Base-by-base conservation (phyloP, 163 green algal genomes). In the Scenedesmus sp. region DNA sequence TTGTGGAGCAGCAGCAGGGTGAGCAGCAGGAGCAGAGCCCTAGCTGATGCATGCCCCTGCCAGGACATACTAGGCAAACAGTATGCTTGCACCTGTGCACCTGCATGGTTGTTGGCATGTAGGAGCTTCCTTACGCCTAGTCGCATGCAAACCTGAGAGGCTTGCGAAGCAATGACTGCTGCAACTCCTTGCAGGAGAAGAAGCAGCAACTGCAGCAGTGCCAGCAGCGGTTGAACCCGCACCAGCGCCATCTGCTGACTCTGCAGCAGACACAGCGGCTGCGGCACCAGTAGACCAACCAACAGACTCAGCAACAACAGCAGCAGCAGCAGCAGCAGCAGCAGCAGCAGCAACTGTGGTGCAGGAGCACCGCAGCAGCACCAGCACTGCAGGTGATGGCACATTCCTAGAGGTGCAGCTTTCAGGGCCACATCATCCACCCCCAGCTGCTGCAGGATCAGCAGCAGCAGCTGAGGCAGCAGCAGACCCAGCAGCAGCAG, bases 1-100 rank as follows among this genome's bases (percentile, higher is more conserved):
- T 56, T 26, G 77, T 60, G 13, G 76, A 84, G 34, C 57, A 81
- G 56, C 83, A 77, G 83, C 56, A 88, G 74, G n/a, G 52, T 55
- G 2, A 81, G 84, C 57, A 81, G 62, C 57, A 67, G 57, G 23
- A 67, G 52, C 54, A 86, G 55, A 34, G 70, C 20, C 70, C 70
- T 79, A 79, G 70, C 46, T 79, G 5, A 46, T n/a, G 70, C 70
- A 52, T 46, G 23, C 7, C 1, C 70, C 70, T 46, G 1, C 23
- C 10, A 12, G 13, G 70, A 6, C 70, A 6, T 5, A 23, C 70
- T 5, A 15, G 23, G 4, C 23, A 1, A 13, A 18, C 16, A 79
- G 70, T 52, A 52, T 79, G 70, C 70, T 79, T 79, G 23, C 70
- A 79, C 55, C 23, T 3, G 59, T 59, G n/a, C 62, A 73, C 62